phyloP scores from a whole-genome alignment of 768 basidiomycete genomes.

The Psilocybe cubensis region DNA sequence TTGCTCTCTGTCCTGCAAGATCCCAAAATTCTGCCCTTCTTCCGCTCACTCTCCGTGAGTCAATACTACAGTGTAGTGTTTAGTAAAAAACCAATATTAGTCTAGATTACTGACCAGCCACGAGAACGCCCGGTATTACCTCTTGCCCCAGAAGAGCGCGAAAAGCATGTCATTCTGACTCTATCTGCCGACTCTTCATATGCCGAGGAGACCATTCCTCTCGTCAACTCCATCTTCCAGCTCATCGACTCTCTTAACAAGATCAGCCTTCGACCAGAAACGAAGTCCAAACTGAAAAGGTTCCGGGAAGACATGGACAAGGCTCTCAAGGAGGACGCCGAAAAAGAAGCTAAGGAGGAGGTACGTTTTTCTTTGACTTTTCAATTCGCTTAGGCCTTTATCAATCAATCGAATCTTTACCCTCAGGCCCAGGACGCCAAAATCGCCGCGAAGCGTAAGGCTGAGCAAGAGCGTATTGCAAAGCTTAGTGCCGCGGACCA shows the following conservation, averaged over 20 bases:
- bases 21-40: conserved; percentile 69
- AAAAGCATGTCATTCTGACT: conserved; percentile 78
- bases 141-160: conserved; percentile 50
- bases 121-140: conserved; percentile 63
- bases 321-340: conserved; percentile 66
- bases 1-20: conserved; percentile 64
- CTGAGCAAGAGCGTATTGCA: conserved; percentile 73
- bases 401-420: conserved; percentile 7
- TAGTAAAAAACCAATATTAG: conserved; percentile 2
- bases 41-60: conserved; percentile 84
- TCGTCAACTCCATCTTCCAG: conserved; percentile 73
- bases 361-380: conserved; percentile 31
- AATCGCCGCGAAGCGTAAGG: conserved; percentile 71
- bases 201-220: conserved; percentile 51
- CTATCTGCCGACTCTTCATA: conserved; percentile 57
- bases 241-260: conserved; percentile 72
- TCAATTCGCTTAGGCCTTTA: neutral
- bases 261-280: conserved; percentile 77
- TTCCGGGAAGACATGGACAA: conserved; percentile 73
- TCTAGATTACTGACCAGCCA: conserved; percentile 84
- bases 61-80: neutral
- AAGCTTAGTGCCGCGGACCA: conserved; percentile 81
- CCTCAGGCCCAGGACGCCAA: conserved; percentile 63
- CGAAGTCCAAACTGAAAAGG: conserved; percentile 75
- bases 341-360: conserved; percentile 74